Conservation (phyloP, 495 filamentous ascomycete genomes). For the Rhypophila decipiens region DNA sequence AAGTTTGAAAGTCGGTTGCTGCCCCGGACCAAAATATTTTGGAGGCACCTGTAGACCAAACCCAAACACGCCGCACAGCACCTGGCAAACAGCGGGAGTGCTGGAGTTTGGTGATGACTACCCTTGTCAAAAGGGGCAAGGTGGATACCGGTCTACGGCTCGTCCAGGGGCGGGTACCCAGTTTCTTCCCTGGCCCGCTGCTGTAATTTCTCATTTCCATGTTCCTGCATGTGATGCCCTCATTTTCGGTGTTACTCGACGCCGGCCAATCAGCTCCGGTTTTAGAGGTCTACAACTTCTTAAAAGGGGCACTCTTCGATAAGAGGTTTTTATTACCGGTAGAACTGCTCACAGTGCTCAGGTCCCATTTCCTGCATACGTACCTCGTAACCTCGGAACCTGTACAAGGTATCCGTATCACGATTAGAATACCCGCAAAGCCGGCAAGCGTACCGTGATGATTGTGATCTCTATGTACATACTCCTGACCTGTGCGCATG, state of each 20-base stretch:
- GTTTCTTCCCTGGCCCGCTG: slow-evolving; percentile 1
- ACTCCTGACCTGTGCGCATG: too few species aligned
- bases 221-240: slow-evolving; percentile 26
- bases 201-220: slow-evolving; percentile 23
- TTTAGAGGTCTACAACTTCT: too few species aligned
- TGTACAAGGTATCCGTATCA: too few species aligned
- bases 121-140: slow-evolving; percentile 15
- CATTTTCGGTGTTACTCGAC: slow-evolving; percentile 7
- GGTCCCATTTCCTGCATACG: too few species aligned
- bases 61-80: not conserved
- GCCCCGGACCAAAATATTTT: slow-evolving; percentile 2
- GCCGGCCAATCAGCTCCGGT: slow-evolving; percentile 14
- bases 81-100: not conserved
- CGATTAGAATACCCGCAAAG: too few species aligned
- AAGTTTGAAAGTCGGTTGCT: not conserved
- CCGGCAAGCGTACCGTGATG: too few species aligned
- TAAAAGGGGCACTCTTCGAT: too few species aligned
- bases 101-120: not conserved
- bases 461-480: too few species aligned
- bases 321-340: too few species aligned
- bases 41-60: not conserved
- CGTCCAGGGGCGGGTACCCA: not conserved
- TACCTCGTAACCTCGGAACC: too few species aligned
- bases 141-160: not conserved
- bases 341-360: too few species aligned